These are phyloP conservation scores for Neurospora sp. DNA, from an alignment of 495 filamentous ascomycete genomes.

Conservation along the genomic window DNA sequence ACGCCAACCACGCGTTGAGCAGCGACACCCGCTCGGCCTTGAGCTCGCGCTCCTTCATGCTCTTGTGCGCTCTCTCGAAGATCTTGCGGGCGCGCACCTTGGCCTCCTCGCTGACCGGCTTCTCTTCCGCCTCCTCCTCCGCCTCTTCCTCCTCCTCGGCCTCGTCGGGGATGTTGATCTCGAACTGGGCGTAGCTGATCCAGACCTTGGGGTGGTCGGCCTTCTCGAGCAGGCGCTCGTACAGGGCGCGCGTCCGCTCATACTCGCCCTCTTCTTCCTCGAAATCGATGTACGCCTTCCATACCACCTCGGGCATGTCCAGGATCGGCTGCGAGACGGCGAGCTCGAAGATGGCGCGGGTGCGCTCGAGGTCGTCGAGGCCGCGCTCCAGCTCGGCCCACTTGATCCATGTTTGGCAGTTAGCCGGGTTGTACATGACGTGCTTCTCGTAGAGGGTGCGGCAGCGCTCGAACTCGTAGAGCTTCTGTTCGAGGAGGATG, in stretches of 20 bases:
- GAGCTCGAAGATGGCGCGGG: slow-evolving; percentile 86
- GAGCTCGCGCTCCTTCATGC: slow-evolving; percentile 84
- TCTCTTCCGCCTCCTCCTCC: slow-evolving; percentile 47
- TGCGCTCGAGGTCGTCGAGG: slow-evolving; percentile 77
- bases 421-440: slow-evolving; percentile 79
- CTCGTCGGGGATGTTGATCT: slow-evolving; percentile 71
- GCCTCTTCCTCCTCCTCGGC: slow-evolving; percentile 35
- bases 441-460: slow-evolving; percentile 89
- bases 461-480: slow-evolving; percentile 87
- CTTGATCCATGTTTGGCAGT: slow-evolving; percentile 88
- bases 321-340: slow-evolving; percentile 71
- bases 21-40: slow-evolving; percentile 89
- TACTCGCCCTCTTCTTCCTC: slow-evolving; percentile 91
- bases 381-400: slow-evolving; percentile 88
- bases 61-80: slow-evolving; percentile 79
- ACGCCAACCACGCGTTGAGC: slow-evolving; percentile 82
- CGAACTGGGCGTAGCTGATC: slow-evolving; percentile 94
- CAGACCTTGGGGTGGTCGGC: slow-evolving; percentile 98
- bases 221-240: slow-evolving; percentile 85
- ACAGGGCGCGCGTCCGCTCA: slow-evolving; percentile 68
- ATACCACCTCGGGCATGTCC: slow-evolving; percentile 97
- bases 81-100: slow-evolving; percentile 71
- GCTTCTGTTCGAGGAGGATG: slow-evolving; percentile 78
- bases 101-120: slow-evolving; percentile 69
- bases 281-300: slow-evolving; percentile 98